Evolutionary conservation across 495 filamentous ascomycete genomes (phyloP), one percentile per base, ranked within the genome.

Genomic region (Tuber calosporum): DNA sequence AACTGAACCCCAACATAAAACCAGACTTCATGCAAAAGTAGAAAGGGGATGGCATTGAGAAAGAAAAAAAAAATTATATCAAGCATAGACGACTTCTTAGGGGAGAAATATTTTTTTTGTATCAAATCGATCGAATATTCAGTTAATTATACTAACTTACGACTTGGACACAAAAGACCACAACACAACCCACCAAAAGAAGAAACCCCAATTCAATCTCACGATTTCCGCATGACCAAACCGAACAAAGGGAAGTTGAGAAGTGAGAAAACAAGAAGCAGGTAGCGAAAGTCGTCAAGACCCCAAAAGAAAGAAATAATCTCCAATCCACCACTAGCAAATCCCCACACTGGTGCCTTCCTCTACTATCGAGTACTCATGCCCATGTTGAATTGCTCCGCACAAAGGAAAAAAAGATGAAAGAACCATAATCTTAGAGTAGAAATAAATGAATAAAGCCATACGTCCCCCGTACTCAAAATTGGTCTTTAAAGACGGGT

Each of bases 341-440:
- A 62, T 62, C 53, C 53, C 53, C 26, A 62, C 53, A 62, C 53
- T 62, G 53, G 53, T 62, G 76, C 76, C 68, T 77, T 78, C 75
- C 76, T 77, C 75, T 77, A 66, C 68, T 73, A 73, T 70, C 76
- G 75, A 78, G 76, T 78, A 78, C 76, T 78, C 76, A 77, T 78
- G 74, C 76, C 67, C 76, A 68, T 48, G 77, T 66, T 48, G 72
- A 73, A 40, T 71, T 73, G 67, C 71, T 69, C 53, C 69, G 17
- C 36, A 73, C 70, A 70, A 67, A 26, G 58, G 34, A 69, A 67
- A 43, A 75, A 67, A 39, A 77, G 41, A 43, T 38, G 73, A 39
- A 62, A 43, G 68, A 72, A 73, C 41, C 74, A 73, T 45, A 66
- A 75, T 75, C 53, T 62, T 34, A 13, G 26, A 62, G 26, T 17